These are phyloP conservation scores for Cinnamomum micranthum DNA, from an alignment of 164 flowering plant genomes.

Conservation along the genomic window DNA sequence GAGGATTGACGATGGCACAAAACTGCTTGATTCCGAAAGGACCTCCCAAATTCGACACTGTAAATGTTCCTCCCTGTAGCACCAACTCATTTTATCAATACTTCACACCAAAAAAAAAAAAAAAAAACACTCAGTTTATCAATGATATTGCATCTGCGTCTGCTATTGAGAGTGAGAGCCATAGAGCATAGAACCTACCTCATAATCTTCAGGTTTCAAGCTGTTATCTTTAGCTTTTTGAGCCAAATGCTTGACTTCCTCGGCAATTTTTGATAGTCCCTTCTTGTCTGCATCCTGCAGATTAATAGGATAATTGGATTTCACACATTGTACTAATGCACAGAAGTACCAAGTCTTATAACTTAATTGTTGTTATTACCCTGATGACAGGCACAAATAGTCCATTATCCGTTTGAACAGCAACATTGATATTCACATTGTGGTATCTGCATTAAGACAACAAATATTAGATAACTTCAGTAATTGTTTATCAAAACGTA, in stretches of 20 bases:
- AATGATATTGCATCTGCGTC: background rate
- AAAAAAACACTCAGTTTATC: no score
- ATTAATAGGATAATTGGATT: background rate
- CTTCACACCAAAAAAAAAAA: no score
- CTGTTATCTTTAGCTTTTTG: slow-evolving; percentile 85
- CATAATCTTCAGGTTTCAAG: slow-evolving; percentile 91
- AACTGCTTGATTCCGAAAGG: slow-evolving; percentile 93
- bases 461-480: background rate
- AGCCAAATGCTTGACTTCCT: slow-evolving; percentile 80
- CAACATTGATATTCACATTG: slow-evolving; percentile 84
- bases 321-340: background rate
- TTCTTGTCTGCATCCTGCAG: slow-evolving; percentile 96
- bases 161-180: background rate
- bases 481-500: no score
- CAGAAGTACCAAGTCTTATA: background rate
- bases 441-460: slow-evolving; percentile 43
- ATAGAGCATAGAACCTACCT: slow-evolving; percentile 37
- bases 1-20: slow-evolving; percentile 90
- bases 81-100: slow-evolving; percentile 2
- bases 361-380: slow-evolving; percentile 32
- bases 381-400: slow-evolving; percentile 81
- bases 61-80: slow-evolving; percentile 90
- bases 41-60: slow-evolving; percentile 91
- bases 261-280: slow-evolving; percentile 74
- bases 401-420: slow-evolving; percentile 95